These are phyloP conservation scores for Teratosphaeria destructans DNA, from an alignment of 2,329 filamentous ascomycete genomes.

Conservation along the genomic window DNA sequence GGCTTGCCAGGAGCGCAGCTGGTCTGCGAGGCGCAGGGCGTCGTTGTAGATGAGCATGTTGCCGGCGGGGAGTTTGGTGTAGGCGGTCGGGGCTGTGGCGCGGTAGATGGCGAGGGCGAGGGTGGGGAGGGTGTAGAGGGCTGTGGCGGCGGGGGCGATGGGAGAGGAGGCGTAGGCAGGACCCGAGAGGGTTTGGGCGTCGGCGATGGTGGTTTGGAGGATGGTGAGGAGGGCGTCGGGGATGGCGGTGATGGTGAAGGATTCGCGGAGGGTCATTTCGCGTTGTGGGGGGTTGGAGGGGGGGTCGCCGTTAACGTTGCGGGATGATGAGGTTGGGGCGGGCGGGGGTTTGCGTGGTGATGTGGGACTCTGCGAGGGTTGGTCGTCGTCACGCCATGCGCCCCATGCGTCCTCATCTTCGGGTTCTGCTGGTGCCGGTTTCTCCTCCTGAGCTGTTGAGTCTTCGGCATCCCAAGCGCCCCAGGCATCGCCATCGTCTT, in stretches of 20 bases:
- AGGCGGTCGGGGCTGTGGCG: conserved; percentile 65
- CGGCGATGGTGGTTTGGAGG: conserved; percentile 43
- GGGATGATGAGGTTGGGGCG: conserved; percentile 1
- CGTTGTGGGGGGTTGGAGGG: conserved; percentile 17
- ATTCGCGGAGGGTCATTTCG: conserved; percentile 64
- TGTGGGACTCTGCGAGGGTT: conserved; percentile 2
- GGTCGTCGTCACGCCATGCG: conserved; percentile 59
- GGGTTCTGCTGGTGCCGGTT: conserved; percentile 16
- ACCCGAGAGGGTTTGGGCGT: conserved; percentile 45
- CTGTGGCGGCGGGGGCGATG: conserved; percentile 57
- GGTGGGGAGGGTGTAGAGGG: conserved; percentile 61
- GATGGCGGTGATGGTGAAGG: conserved; percentile 79
- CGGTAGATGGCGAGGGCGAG: conserved; percentile 69
- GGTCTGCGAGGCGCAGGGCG: conserved; percentile 46
- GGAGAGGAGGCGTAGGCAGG: conserved; percentile 39
- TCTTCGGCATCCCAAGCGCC: conserved; percentile 40
- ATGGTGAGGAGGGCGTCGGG: conserved; percentile 66
- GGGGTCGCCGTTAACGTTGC: conserved; percentile 10
- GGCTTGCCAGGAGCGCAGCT: conserved; percentile 40
- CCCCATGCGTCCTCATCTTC: conserved; percentile 63
- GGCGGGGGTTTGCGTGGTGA: conserved; percentile 22
- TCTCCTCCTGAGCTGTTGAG: conserved; percentile 2
- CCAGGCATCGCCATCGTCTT: conserved; percentile 33
- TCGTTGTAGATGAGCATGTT: conserved; percentile 60
- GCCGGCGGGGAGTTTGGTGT: conserved; percentile 45